Conservation (phyloP, 1,139 yeast species). For the Sugiyamaella grinbergsii region DNA sequence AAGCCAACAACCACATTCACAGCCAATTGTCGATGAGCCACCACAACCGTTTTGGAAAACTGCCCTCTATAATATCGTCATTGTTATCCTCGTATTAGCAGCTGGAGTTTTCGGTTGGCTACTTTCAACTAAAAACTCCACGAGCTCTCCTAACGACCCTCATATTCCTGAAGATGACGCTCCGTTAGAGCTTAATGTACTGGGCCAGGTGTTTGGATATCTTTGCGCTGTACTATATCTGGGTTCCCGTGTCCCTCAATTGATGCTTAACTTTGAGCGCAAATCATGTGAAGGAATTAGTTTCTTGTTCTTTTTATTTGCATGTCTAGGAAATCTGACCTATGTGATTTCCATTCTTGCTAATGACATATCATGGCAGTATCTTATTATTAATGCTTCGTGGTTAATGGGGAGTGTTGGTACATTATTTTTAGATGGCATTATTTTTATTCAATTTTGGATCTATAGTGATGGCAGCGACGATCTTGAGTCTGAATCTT, state of each 20-base stretch:
- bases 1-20: not conserved
- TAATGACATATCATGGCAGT: conserved; percentile 62
- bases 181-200: conserved; percentile 56
- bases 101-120: conserved; percentile 91
- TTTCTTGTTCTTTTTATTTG: conserved; percentile 86
- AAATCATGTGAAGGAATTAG: conserved; percentile 93
- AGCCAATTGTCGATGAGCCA: conserved; percentile 18
- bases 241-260: conserved; percentile 90
- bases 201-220: conserved; percentile 92
- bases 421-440: conserved; percentile 69
- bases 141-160: conserved; percentile 27
- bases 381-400: conserved; percentile 76
- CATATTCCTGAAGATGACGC: conserved; percentile 43
- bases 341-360: conserved; percentile 84
- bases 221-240: conserved; percentile 81
- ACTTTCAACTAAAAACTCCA: conserved; percentile 47
- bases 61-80: conserved; percentile 56
- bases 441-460: conserved; percentile 86
- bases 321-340: conserved; percentile 88
- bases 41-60: conserved; percentile 26
- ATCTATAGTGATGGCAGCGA: conserved; percentile 51
- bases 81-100: conserved; percentile 68
- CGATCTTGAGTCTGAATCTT: conserved; percentile 16
- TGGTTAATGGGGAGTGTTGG: conserved; percentile 95
- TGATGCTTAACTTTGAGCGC: conserved; percentile 74